phyloP scores from a whole-genome alignment of 441 rosid genomes.

The Pelargonium myrrhifolium region DNA sequence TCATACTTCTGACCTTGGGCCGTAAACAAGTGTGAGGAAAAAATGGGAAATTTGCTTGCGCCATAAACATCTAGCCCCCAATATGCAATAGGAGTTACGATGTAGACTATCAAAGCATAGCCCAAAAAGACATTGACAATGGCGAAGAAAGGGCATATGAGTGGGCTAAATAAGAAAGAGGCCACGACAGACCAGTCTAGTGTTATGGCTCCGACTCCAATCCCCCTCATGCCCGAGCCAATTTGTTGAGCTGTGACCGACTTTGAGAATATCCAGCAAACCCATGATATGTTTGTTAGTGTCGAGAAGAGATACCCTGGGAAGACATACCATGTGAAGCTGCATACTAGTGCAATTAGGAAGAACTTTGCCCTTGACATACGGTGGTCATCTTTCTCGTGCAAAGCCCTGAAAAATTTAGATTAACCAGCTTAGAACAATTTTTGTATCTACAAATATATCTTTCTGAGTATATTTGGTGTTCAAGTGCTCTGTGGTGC shows the following conservation, averaged over 20 bases:
- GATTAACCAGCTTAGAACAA: neutral
- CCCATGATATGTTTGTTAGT: conserved; percentile 70
- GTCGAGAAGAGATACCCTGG: conserved; percentile 80
- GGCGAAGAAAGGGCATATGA: conserved; percentile 77
- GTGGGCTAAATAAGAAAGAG: conserved; percentile 73
- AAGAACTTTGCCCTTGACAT: conserved; percentile 81
- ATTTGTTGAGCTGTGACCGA: conserved; percentile 83
- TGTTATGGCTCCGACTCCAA: conserved; percentile 72
- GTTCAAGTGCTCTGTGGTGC: no score
- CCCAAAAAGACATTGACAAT: conserved; percentile 54
- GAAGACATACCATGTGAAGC: conserved; percentile 59
- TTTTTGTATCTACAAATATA: no score
- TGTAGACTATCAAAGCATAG: conserved; percentile 43
- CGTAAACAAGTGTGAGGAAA: conserved; percentile 69
- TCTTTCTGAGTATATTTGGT: no score
- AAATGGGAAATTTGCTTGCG: conserved; percentile 61
- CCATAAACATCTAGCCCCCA: conserved; percentile 59
- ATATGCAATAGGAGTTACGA: conserved; percentile 46
- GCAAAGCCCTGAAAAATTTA: conserved; percentile 54
- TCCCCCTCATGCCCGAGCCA: conserved; percentile 84
- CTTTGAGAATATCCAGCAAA: conserved; percentile 77
- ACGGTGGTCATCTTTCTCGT: conserved; percentile 53
- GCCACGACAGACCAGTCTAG: conserved; percentile 79
- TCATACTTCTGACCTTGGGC: conserved; percentile 47
- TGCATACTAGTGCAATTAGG: conserved; percentile 59